Evolutionary conservation across 805 yeast species (phyloP), one percentile per base, ranked within the genome.

Genomic region (Candida peoriensis): DNA sequence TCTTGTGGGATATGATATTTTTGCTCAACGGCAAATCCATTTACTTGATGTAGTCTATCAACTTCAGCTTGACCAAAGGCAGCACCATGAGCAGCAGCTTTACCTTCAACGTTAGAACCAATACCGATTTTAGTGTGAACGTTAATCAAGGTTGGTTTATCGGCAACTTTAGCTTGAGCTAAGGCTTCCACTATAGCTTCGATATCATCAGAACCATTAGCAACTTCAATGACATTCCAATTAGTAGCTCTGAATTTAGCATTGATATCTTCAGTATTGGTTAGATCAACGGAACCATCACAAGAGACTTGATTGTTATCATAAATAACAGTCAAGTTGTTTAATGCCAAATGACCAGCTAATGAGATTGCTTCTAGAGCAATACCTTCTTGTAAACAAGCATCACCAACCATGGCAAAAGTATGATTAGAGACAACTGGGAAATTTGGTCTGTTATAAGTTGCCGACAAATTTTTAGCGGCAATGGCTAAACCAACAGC

Each of bases 401-500:
- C 68, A 47, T 63, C 68, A 13, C 68, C 68, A 12, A 60, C 48
- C 48, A 60, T 56, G 37, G 60, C 52, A 42, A 51, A 64, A 13
- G 49, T 57, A 34, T 54, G 55, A 39, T 47, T 55, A 21, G 46
- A 39, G 18, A 61, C 50, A 20, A 63, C 55, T 6, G 46, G 46
- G 37, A 39, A 58, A 5, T 47, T 56, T 15, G 60, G 60, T 39
- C 46, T 50, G 52, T 64, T 64, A 41, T 56, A 63, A 17, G 52
- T 54, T 9, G 58, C 64, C 10, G 37, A 53, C 33, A 63, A 46
- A 31, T 63, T 57, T 37, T 61, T 61, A 6, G 54, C 30, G 17
- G 68, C 68, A 17, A 63, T 51, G 6, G 68, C 69, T 32, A 63
- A 35, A 10, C 68, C 68, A 12, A 64, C 65, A 10, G 64, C 55